These are phyloP conservation scores for Fusarium citri DNA, from an alignment of 2,329 filamentous ascomycete genomes.

Conservation along the genomic window DNA sequence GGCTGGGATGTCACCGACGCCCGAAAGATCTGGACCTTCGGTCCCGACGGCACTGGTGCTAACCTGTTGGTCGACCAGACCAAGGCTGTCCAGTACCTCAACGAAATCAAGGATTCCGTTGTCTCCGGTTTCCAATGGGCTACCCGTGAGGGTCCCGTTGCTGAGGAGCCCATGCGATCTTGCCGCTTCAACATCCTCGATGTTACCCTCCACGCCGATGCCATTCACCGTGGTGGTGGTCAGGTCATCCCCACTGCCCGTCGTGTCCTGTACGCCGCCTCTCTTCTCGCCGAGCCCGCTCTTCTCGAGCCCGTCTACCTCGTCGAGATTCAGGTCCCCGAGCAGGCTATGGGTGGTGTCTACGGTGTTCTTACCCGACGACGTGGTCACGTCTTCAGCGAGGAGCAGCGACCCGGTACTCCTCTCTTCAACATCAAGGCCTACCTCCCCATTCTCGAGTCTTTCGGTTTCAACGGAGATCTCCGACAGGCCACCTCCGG, in stretches of 20 bases:
- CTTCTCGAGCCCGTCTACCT: conserved; percentile 98
- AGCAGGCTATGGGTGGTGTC: conserved; percentile 99
- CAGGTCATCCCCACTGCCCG: conserved; percentile 98
- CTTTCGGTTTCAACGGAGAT: conserved; percentile 98
- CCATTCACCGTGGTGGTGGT: conserved; percentile 99
- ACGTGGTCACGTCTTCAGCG: conserved; percentile 98
- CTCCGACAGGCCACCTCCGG: conserved; percentile 92
- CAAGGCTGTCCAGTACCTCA: conserved; percentile 99
- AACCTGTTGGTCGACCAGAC: conserved; percentile 99
- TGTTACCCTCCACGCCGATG: conserved; percentile 99
- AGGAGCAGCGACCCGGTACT: conserved; percentile 98
- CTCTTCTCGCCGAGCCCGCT: conserved; percentile 89
- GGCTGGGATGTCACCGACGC: conserved; percentile 99
- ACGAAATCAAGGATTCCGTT: conserved; percentile 99
- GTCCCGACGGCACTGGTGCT: conserved; percentile 96
- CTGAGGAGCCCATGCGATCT: conserved; percentile 97
- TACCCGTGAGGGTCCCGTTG: conserved; percentile 94
- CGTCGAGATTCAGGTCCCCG: conserved; percentile 98
- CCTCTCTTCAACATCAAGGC: conserved; percentile 99
- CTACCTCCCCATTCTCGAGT: conserved; percentile 96
- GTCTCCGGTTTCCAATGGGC: conserved; percentile 99
- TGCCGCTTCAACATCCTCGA: conserved; percentile 99
- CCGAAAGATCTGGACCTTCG: conserved; percentile 99
- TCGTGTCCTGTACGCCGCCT: conserved; percentile 95
- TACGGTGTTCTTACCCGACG: conserved; percentile 98